These are phyloP conservation scores for Hyphopichia homilentoma DNA, from an alignment of 805 yeast species.

Conservation along the genomic window DNA sequence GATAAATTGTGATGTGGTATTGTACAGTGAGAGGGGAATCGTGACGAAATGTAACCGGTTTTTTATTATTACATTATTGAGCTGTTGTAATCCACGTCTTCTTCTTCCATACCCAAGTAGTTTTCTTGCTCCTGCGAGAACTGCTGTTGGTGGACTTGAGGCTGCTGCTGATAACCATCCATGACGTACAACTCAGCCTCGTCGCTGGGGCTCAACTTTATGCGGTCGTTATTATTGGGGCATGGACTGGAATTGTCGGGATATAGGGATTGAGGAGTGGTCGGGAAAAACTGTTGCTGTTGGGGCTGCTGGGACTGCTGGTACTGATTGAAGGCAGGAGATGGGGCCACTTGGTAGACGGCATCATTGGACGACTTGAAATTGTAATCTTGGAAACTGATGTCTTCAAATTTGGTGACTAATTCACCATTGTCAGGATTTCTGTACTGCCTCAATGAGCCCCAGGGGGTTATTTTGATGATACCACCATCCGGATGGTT, in stretches of 20 bases:
- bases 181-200: constrained; percentile 38
- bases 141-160: constrained; percentile 9
- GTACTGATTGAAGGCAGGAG: constrained; percentile 17
- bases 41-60: not conserved
- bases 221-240: constrained; percentile 7
- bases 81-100: constrained; percentile 5
- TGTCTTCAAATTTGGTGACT: constrained; percentile 48
- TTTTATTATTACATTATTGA: not conserved
- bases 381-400: constrained; percentile 21
- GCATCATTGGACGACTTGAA: constrained; percentile 5
- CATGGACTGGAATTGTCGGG: too few species aligned
- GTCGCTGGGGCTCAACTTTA: constrained; percentile 30
- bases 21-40: not conserved
- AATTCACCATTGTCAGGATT: constrained; percentile 41
- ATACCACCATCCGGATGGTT: constrained; percentile 62
- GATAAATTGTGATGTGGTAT: not conserved
- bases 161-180: constrained; percentile 23
- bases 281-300: constrained; percentile 5
- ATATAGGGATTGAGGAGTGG: constrained; percentile 11
- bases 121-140: constrained; percentile 32
- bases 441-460: constrained; percentile 48
- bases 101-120: constrained; percentile 35
- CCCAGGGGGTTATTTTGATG: constrained; percentile 61
- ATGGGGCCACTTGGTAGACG: constrained; percentile 18
- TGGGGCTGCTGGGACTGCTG: constrained; percentile 2